These are phyloP conservation scores for Microdochium nivale DNA, from an alignment of 2,329 filamentous ascomycete genomes.

Conservation along the genomic window DNA sequence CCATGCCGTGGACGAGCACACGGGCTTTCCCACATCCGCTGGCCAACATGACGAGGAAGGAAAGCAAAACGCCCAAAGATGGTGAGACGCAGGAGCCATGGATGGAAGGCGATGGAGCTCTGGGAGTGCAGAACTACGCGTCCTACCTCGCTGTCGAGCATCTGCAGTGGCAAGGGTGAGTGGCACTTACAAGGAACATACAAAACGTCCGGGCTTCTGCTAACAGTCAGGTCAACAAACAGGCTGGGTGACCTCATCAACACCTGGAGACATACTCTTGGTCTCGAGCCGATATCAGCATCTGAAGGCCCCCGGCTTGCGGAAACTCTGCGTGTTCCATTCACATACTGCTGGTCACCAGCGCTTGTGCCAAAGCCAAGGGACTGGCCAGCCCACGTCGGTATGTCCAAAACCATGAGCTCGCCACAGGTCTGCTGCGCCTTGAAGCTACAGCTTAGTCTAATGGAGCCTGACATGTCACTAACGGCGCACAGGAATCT, in stretches of 20 bases:
- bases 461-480: neutral
- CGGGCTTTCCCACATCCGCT: conserved; percentile 74
- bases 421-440: no score
- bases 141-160: conserved; percentile 76
- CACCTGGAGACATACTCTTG: conserved; percentile 59
- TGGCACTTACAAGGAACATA: neutral
- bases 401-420: no score
- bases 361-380: conserved; percentile 69
- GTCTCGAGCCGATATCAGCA: conserved; percentile 65
- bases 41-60: conserved; percentile 60
- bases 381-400: conserved; percentile 57
- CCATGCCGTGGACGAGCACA: conserved; percentile 82
- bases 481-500: conserved; percentile 27
- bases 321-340: conserved; percentile 63
- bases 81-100: conserved; percentile 52
- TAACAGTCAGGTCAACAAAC: neutral
- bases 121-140: conserved; percentile 49
- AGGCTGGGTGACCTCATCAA: conserved; percentile 75
- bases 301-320: conserved; percentile 74
- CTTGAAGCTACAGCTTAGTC: neutral
- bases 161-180: conserved; percentile 72
- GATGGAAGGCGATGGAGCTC: no score
- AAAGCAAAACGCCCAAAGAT: conserved; percentile 22
- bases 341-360: conserved; percentile 85
- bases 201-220: neutral